Evolutionary conservation across 2,329 filamentous ascomycete genomes (phyloP), one percentile per base, ranked within the genome.

Genomic region (Arthroderma uncinatum): DNA sequence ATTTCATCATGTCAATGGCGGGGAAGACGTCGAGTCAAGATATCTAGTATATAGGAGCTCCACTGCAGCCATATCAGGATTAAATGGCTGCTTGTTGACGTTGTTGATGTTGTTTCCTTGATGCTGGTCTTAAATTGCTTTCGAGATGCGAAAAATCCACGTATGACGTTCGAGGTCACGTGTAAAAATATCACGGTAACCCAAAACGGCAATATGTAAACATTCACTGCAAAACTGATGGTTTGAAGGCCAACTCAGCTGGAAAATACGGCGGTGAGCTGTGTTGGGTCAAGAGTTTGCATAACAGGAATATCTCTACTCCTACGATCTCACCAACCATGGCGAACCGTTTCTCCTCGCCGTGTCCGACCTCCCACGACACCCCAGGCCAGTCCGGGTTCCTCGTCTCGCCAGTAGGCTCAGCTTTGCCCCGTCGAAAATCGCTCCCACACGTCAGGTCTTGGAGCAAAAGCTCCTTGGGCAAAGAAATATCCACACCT

Each of bases 311-410:
- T 30, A 14, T 39, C 33, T 14, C 19, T 23, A 28, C 40, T 14
- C 19, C 7, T 47, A 10, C 10, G 4, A 12, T 10, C 12, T 5
- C 47, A 14, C 9, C 5, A 50, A 10, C 42, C 47, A 50, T 50
- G 47, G 47, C 47, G 10, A 50, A 50, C 47, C 67, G 70, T 55
- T 68, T 65, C 60, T 67, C 65, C 34, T 72, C 70, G 48, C 69
- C 70, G 1, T 71, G 71, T 50, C 69, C 65, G 19, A 72, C 70
- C 5, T 67, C 71, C 53, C 72, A 74, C 61, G 72, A 74, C 56
- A 73, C 71, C 5, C 67, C 74, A 57, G 72, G 71, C 42, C 65
- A 70, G 42, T 74, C 71, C 4, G 71, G 70, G 8, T 60, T 74
- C 19, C 67, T 64, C 10, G 72, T 67, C 2, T 70, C 71, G 12